Base-by-base conservation (phyloP, 2,329 filamentous ascomycete genomes). In the Fusarium compactum region DNA sequence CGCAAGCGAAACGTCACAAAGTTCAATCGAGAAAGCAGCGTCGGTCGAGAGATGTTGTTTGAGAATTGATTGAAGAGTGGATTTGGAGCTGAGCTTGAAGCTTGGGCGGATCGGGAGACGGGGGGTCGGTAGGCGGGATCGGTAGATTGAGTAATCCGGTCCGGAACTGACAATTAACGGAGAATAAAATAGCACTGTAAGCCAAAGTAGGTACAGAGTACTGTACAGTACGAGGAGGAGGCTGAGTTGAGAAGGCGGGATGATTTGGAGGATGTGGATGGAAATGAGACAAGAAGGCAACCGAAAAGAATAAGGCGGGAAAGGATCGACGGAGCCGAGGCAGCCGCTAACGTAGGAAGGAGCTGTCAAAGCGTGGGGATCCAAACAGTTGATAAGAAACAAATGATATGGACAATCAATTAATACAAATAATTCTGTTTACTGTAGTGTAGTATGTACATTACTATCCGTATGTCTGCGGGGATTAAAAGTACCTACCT, bases 321-420 rank as follows among this genome's bases (percentile, higher is more conserved):
- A 63, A 61, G 41, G 61, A 71, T 71, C 68, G 50, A 57, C 68
- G 32, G 32, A 69, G 50, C 68, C 69, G 64, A 67, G 65, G 59
- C 48, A 71, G 52, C 47, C 55, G 54, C 64, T 57, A 51, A 62
- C 44, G 58, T 44, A 41, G 32, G 32, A n/a, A 24, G 38, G 48
- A 52, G 32, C 50, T 43, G 24, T 63, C 66, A 45, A 61, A 40
- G 59, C 51, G 38, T 20, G 50, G 29, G 29, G 32, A 58, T 14
- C 43, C 22, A 50, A 43, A 22, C 20, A 10, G 10, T 24, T 10
- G 18, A 40, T 40, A n/a, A n/a, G 34, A 11, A 40, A 25, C 25
- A 32, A 62, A 53, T 44, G 24, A 52, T 52, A 52, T 30, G 57
- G 34, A 41, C 32, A 58, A 59, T 63, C 38, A 57, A 45, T 66